Percentiles rank a stretch among this genome's conserved stretches.
Conservation (phyloP, 768 basidiomycete species). For the Agaricus bisporus region DNA sequence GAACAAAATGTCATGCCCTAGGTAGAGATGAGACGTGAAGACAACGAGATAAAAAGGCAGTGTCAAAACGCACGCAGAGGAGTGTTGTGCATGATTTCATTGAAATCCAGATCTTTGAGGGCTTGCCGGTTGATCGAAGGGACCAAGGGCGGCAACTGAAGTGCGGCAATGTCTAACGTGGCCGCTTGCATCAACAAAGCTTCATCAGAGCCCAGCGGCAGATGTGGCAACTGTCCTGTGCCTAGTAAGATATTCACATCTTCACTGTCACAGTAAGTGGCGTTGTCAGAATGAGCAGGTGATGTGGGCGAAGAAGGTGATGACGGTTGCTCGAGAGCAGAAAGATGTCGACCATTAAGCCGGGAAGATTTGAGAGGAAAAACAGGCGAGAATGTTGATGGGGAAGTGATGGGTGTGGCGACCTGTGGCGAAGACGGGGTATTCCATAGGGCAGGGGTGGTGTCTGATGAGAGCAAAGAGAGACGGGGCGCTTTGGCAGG, state of each 20-base stretch:
- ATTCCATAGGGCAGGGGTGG: conserved; percentile 20
- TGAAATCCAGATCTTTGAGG: conserved; percentile 79
- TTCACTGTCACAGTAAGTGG: conserved; percentile 33
- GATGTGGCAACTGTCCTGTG: conserved; percentile 30
- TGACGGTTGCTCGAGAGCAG: conserved; percentile 5
- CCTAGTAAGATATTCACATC: conserved; percentile 40
- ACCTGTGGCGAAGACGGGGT: conserved; percentile 25
- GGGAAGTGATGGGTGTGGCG: conserved; percentile 24
- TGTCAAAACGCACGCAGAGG: conserved; percentile 69
- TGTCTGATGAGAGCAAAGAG: conserved; percentile 27
- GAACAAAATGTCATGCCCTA: conserved; percentile 87
- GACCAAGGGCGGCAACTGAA: conserved; percentile 59
- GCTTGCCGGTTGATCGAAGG: conserved; percentile 83
- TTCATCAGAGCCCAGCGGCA: conserved; percentile 8
- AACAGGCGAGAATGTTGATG: conserved; percentile 16
- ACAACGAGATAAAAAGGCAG: conserved; percentile 8
- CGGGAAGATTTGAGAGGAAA: conserved; percentile 8
- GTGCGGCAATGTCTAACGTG: conserved; percentile 37
- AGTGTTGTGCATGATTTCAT: conserved; percentile 81
- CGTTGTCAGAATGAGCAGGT: conserved; percentile 20
- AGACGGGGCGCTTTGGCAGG: conserved; percentile 33
- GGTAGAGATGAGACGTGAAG: conserved; percentile 12
- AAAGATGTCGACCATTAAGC: conserved; percentile 12
- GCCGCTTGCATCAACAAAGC: conserved; percentile 24
- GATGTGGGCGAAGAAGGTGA: conserved; percentile 8